Conservation (phyloP, 1,139 yeast genomes). For the Diutina mesorugosa region DNA sequence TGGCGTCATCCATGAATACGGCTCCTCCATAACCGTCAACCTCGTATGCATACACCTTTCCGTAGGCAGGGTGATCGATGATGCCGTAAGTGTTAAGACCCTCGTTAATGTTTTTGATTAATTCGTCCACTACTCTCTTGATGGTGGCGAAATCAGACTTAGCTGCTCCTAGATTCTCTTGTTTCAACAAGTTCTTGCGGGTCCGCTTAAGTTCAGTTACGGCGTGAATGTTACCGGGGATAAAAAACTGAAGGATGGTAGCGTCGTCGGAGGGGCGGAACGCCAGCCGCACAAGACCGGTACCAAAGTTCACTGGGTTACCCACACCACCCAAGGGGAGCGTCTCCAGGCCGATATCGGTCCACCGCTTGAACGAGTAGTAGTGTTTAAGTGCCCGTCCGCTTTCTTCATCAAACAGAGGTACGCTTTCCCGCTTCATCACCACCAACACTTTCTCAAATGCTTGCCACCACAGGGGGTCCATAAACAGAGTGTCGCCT, state of each 20-base stretch:
- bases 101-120: slow-evolving; percentile 28
- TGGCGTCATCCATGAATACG: slow-evolving; percentile 81
- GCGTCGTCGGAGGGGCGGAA: slow-evolving; percentile 90
- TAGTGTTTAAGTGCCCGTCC: slow-evolving; percentile 40
- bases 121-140: slow-evolving; percentile 11
- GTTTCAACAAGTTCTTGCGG: slow-evolving; percentile 8
- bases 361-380: slow-evolving; percentile 62
- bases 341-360: slow-evolving; percentile 73
- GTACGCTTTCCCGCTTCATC: slow-evolving; percentile 44
- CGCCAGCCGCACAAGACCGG: slow-evolving; percentile 73
- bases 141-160: slow-evolving; percentile 4
- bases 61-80: slow-evolving; percentile 53
- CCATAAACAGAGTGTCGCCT: slow-evolving; percentile 38
- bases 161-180: slow-evolving; percentile 4
- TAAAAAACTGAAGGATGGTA: slow-evolving; percentile 62
- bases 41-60: slow-evolving; percentile 77
- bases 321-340: slow-evolving; percentile 69
- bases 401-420: slow-evolving; percentile 45
- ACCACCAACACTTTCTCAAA: slow-evolving; percentile 39
- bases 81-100: slow-evolving; percentile 60
- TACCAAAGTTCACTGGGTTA: slow-evolving; percentile 62
- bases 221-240: slow-evolving; percentile 80
- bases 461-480: slow-evolving; percentile 47
- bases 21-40: slow-evolving; percentile 79
- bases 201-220: slow-evolving; percentile 42